Evolutionary conservation across 176 grass and related monocot species (phyloP).

Genomic region (Hordeum vulgare): MorexV3_pseudomolecules_assembly NC_058521.1:363612128-363612627

Average conservation of each 20-base stretch:
- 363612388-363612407: constrained; percentile 81
- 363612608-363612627: not conserved
- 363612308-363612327: constrained; percentile 83
- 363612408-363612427: constrained; percentile 80
- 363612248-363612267: not conserved
- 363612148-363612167: not conserved
- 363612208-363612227: not conserved
- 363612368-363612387: constrained; percentile 56
- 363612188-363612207: not conserved
- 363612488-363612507: constrained; percentile 26
- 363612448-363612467: constrained; percentile 31
- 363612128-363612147: not conserved
- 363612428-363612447: constrained; percentile 56
- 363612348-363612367: constrained; percentile 66
- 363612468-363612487: constrained; percentile 24
- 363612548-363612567: constrained; percentile 1
- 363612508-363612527: constrained; percentile 20
- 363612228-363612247: not conserved
- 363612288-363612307: constrained; percentile 40
- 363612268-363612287: not conserved
- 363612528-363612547: constrained; percentile 8
- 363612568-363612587: constrained; percentile 19
- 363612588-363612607: not conserved
- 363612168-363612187: not conserved
- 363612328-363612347: constrained; percentile 97